Evolutionary conservation across 73 alveolate genomes (phyloP).

Genomic region (Paramecium sonneborni): DNA sequence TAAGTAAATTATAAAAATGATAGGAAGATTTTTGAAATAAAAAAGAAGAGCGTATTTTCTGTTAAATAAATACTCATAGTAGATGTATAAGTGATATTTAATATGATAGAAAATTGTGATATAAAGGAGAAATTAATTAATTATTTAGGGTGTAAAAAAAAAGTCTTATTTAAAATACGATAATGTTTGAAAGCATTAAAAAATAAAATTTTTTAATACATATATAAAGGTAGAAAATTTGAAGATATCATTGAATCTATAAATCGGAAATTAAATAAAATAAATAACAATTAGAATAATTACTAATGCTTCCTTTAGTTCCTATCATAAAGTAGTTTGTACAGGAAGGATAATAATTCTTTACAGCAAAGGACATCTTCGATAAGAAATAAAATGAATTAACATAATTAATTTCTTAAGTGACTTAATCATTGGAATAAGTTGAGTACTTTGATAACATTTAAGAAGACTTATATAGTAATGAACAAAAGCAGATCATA

Average conservation of each 20-base stretch:
- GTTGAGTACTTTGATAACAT: background rate
- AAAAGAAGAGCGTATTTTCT: too few relatives aligned
- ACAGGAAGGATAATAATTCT: background rate
- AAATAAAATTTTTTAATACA: too few relatives aligned
- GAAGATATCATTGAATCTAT: background rate
- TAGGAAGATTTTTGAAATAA: too few relatives aligned
- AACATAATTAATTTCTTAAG: background rate
- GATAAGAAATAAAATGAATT: background rate
- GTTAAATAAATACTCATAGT: too few relatives aligned
- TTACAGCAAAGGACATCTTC: background rate
- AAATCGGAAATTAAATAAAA: background rate
- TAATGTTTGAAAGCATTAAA: too few relatives aligned
- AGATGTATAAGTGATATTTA: too few relatives aligned
- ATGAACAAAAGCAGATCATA: background rate
- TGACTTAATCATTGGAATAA: background rate
- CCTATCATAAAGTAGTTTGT: background rate
- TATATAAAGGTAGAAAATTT: too few relatives aligned
- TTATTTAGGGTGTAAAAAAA: too few relatives aligned
- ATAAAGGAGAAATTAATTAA: too few relatives aligned
- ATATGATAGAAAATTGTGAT: too few relatives aligned
- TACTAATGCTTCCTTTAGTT: background rate
- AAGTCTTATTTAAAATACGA: too few relatives aligned
- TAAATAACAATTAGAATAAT: background rate
- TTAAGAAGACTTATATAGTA: background rate
- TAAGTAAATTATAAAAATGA: too few relatives aligned